Evolutionary conservation across 75 land plant species (phyloP), one percentile per base, ranked within the genome.

Genomic region (Cupressus sempervirens): DNA sequence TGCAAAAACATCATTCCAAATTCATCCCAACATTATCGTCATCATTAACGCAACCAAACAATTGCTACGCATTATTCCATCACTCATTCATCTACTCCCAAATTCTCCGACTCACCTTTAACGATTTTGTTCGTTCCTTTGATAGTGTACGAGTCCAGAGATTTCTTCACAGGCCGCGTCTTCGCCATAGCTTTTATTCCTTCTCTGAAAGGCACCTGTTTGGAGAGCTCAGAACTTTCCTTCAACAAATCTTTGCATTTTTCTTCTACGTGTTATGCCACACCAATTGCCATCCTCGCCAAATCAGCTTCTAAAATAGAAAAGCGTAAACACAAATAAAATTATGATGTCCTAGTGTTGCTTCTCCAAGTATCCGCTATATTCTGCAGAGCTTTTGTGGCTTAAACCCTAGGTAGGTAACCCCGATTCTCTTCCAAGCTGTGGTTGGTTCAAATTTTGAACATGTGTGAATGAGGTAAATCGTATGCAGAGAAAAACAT

Each of bases 111-210:
- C 20, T 56, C 84, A 95, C 96, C 89, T 92, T 89, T 91, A 56
- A 95, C 92, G 76, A 91, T 83, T 84, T 95, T 95, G 92, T 93
- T 91, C 72, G 97, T 95, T 75, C 95, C 96, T 75, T 92, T 92
- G 86, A 95, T 91, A 76, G 91, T 80, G 88, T 93, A 95, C 36
- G 96, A 90, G 83, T 95, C 97, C 85, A 95, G 41, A 73, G 87
- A 90, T 86, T 91, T 95, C 84, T 91, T 94, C 12, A 88, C 91
- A 40, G 89, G 89, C 83, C 90, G 90, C 54, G 96, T 84, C 85
- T 94, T 94, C 83, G 94, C 94, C 96, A 94, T 94, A 62, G 8
- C 26, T 62, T 62, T 50, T 62, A 4, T 7, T 62, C 6, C 20
- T 62, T 23, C 67, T 7, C 67, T 62, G 67, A 20, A 5, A 62